These are phyloP conservation scores for Sclerotinia nivalis DNA, from an alignment of 2,329 filamentous ascomycete genomes.

Conservation along the genomic window DNA sequence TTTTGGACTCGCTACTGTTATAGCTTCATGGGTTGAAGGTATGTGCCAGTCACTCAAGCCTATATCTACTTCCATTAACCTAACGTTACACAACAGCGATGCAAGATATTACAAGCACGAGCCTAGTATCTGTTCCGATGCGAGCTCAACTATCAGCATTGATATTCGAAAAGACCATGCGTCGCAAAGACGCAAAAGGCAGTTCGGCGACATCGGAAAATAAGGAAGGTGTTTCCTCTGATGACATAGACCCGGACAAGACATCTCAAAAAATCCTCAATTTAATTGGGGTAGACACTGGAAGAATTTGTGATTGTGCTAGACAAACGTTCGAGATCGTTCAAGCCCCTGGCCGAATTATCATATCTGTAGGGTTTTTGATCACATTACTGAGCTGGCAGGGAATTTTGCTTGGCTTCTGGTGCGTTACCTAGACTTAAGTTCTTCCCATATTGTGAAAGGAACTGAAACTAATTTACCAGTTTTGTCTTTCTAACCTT, in stretches of 20 bases:
- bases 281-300: conserved; percentile 69
- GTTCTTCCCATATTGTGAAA: background rate
- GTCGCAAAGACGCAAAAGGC: conserved; percentile 64
- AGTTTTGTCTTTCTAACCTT: conserved; percentile 59
- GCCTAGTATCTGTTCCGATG: conserved; percentile 49
- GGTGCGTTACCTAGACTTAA: background rate
- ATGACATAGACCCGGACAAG: conserved; percentile 55
- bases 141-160: conserved; percentile 68
- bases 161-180: conserved; percentile 74
- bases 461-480: conserved; percentile 54
- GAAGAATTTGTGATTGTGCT: conserved; percentile 65
- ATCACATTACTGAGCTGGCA: conserved; percentile 68
- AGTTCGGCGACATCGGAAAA: conserved; percentile 46
- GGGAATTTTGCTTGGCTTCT: conserved; percentile 63
- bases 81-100: conserved; percentile 63
- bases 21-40: conserved; percentile 41
- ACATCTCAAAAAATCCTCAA: conserved; percentile 69
- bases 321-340: conserved; percentile 51
- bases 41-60: conserved; percentile 25
- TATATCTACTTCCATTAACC: conserved; percentile 44
- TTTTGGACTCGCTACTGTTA: conserved; percentile 46
- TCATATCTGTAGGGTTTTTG: conserved; percentile 66
- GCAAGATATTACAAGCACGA: conserved; percentile 53
- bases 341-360: conserved; percentile 21
- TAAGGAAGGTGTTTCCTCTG: conserved; percentile 42